A percentile compares a stretch with the other conserved stretches of the same genome.
phyloP scores from a whole-genome alignment of 2,329 filamentous ascomycete species.

The Penicillium polonicum region DNA sequence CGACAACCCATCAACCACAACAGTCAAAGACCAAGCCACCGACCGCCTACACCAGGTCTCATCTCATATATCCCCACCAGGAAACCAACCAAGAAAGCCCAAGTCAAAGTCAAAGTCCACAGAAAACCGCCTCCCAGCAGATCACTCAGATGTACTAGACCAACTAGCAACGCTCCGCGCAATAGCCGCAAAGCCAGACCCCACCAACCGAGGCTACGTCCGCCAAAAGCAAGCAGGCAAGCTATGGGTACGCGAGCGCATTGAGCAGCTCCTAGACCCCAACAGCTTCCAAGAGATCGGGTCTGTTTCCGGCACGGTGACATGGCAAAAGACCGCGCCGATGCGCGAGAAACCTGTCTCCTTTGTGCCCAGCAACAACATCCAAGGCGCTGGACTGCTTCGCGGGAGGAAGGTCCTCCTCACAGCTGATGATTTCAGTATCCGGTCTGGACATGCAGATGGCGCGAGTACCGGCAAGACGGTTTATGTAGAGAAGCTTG shows the following conservation, averaged over 20 bases:
- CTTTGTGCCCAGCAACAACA: constrained; percentile 62
- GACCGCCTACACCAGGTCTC: constrained; percentile 51
- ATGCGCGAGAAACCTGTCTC: constrained; percentile 44
- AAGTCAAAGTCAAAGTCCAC: constrained; percentile 33
- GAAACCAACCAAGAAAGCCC: constrained; percentile 23
- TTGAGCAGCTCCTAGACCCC: constrained; percentile 57
- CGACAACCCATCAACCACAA: constrained; percentile 9
- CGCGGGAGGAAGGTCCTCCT: constrained; percentile 47
- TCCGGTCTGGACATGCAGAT: no score
- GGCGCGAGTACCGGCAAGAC: no score
- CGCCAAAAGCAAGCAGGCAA: constrained; percentile 64
- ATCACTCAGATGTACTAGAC: constrained; percentile 62
- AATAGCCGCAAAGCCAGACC: constrained; percentile 56
- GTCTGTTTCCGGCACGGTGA: constrained; percentile 58
- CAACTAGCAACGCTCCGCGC: constrained; percentile 54
- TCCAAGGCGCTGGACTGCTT: constrained; percentile 58
- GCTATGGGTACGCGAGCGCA: constrained; percentile 63
- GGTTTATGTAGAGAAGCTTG: no score
- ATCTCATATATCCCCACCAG: constrained; percentile 39
- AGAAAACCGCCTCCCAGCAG: constrained; percentile 50
- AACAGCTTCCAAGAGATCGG: constrained; percentile 60
- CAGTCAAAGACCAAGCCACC: constrained; percentile 32
- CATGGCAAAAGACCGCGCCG: constrained; percentile 51
- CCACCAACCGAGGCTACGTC: constrained; percentile 56
- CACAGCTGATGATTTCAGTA: no score